Base-by-base conservation (phyloP, 73 alveolate genomes). In the Uronychia binucleata region DNA sequence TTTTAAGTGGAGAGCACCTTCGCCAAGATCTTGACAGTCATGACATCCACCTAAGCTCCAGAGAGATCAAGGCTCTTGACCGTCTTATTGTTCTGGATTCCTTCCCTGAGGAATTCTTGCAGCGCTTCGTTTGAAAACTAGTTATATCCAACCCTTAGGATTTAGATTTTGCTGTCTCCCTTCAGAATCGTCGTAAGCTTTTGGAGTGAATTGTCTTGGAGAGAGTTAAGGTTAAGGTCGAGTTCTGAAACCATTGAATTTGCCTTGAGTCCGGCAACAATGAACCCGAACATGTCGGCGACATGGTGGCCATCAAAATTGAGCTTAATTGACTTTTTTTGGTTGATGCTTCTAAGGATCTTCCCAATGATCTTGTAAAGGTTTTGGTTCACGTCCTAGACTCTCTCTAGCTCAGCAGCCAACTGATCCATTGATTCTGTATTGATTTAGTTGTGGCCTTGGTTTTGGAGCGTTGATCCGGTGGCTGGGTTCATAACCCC, bases 211-310 rank as follows among this genome's bases (percentile, higher is more conserved):
- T 77, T 33, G 30, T 85, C 86, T 1, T 85, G 79, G 5, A 85
- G 81, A 29, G 58, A 31, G 57, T 77, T 33, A 1, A 27, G 27
- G 77, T 59, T 77, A 8, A 85, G 60, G 76, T 77, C 74, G 1
- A 85, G 19, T 30, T 85, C 91, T 14, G 13, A 57, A 8, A 85
- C 76, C 30, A 31, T 58, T 28, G 77, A 35, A 57, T 85, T 85
- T 11, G 35, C 30, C 57, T 85, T 85, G n/a, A 85, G 33, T 0
- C 91, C 91, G 27, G 33, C 57, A 14, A 77, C 26, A 0, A 85
- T 26, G 34, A 30, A 85, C 19, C 60, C 82, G 0, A 85, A 34
- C 31, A 59, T 29, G 31, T 85, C 58, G 1, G 25, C 59, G 19
- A 26, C 33, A 26, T 75, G 31, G 80, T 29, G 34, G 30, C 86